phyloP scores from a whole-genome alignment of 371 early-diverging fungal genomes.

The Mucor velutinosus region DNA sequence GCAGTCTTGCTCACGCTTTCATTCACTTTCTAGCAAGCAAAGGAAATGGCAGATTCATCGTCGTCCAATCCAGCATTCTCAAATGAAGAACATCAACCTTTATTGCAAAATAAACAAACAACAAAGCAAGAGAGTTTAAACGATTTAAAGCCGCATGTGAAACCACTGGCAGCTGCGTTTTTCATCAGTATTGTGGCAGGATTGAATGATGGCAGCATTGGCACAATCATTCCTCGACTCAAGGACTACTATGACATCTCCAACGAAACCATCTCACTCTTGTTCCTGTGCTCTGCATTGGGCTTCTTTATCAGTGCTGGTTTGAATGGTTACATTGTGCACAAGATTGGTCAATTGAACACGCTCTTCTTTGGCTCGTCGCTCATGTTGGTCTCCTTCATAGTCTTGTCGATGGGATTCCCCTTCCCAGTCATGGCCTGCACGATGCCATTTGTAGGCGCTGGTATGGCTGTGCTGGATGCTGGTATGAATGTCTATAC shows the following conservation, averaged over 20 bases:
- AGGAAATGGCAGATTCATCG: not conserved
- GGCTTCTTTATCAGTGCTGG: conserved; percentile 34
- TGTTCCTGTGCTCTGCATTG: conserved; percentile 27
- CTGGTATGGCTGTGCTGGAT: conserved; percentile 31
- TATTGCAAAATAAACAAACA: conserved; percentile 21
- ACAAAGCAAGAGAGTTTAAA: conserved; percentile 15
- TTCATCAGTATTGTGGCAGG: conserved; percentile 32
- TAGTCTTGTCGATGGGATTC: conserved; percentile 20
- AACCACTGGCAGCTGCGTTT: conserved; percentile 16
- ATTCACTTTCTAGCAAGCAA: not conserved
- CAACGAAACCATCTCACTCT: conserved; percentile 29
- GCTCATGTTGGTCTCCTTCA: conserved; percentile 13
- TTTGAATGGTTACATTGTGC: conserved; percentile 33
- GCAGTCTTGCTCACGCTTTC: not conserved
- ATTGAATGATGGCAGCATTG: conserved; percentile 37
- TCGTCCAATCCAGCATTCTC: not conserved
- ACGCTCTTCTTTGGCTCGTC: conserved; percentile 26
- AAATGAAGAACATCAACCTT: conserved; percentile 2
- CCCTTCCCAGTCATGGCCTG: conserved; percentile 25
- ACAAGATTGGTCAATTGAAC: conserved; percentile 23
- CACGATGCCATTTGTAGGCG: conserved; percentile 26
- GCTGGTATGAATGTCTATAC: conserved; percentile 36
- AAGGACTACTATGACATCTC: conserved; percentile 27
- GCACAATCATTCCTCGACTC: conserved; percentile 33
- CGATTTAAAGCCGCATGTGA: conserved; percentile 17